Evolutionary conservation across 2,329 filamentous ascomycete species (phyloP), one percentile per base, ranked within the genome.

Genomic region (Tolypocladium cylindrosporum): DNA sequence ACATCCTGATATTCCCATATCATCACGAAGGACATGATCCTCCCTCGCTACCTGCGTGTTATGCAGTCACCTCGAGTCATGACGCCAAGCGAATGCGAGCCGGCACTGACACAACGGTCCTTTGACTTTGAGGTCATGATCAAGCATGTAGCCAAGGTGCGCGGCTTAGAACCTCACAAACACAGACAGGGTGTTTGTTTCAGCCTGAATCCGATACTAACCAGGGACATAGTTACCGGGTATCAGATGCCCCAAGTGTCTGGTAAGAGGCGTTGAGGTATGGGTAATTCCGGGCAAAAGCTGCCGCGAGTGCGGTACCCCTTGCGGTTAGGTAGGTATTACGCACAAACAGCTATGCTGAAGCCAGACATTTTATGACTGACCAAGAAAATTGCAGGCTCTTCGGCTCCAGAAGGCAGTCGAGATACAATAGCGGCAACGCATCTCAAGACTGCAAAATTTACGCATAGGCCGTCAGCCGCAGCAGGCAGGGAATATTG

Each of bases 221-320:
- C 57, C 34, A 55, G 56, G 11, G 45, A 61, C 42, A 60, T 51
- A 74, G 67, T 74, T 80, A 59, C 75, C 79, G 5, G 80, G 80
- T 11, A 78, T 80, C 34, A 72, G 74, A 63, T 83, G 80, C 66
- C 78, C 79, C 54, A 81, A 74, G 5, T 83, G 80, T 63, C 73
- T 74, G 55, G 66, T 70, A 48, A 70, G 72, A 52, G 80, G 80
- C 59, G 72, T 77, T 60, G 80, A 82, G 64, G 77, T 79, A 50
- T 83, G 80, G 80, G 80, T 83, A 31, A 79, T 81, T 60, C 79
- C 78, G 39, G 80, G 80, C 56, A 75, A 77, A 58, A 70, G 71
- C 55, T 83, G 80, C 64, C 75, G 75, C 39, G 75, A 77, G 62
- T 81, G 79, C 67, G 78, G 79, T 55, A 79, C 78, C 31, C 74